phyloP scores from a whole-genome alignment of 1,284 basidiomycete species.

The Inonotus hispidus region DNA sequence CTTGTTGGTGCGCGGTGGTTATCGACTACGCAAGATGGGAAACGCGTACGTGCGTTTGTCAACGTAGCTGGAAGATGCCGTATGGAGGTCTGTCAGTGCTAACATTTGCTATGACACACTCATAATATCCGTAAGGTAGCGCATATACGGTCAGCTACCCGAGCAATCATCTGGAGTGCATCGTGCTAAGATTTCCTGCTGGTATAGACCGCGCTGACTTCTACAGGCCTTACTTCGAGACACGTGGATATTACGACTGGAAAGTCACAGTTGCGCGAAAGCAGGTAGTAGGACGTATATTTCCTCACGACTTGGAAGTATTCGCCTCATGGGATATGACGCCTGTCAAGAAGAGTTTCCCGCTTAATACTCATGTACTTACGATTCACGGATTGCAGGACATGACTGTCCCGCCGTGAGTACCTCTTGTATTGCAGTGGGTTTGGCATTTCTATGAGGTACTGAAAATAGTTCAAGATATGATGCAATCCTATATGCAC shows the following conservation, averaged over 20 bases:
- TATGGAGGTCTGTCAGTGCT: constrained; percentile 51
- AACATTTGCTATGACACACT: not conserved
- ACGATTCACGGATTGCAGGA: constrained; percentile 67
- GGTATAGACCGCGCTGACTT: constrained; percentile 28
- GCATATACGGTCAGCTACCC: constrained; percentile 37
- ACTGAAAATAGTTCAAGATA: constrained; percentile 38
- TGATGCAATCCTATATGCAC: constrained; percentile 65
- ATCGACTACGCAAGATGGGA: constrained; percentile 52
- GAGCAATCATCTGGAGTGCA: not conserved
- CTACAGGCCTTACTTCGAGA: constrained; percentile 44
- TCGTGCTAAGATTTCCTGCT: not conserved
- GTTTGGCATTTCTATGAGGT: not conserved
- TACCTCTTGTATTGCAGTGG: constrained; percentile 18
- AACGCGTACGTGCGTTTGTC: constrained; percentile 50
- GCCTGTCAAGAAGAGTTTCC: constrained; percentile 61
- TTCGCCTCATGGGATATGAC: constrained; percentile 61
- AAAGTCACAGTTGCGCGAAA: constrained; percentile 57
- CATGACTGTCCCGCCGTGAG: constrained; percentile 59
- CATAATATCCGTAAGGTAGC: constrained; percentile 28
- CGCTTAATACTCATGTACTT: constrained; percentile 51
- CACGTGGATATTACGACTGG: constrained; percentile 54
- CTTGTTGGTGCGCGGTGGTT: constrained; percentile 64
- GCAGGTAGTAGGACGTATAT: constrained; percentile 44
- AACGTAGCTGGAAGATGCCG: constrained; percentile 71
- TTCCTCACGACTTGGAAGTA: constrained; percentile 48